A percentile compares a stretch with the other conserved stretches of the same genome.
Conservation (phyloP, 345 rosid species). For the Schrenkiella parvula region DNA sequence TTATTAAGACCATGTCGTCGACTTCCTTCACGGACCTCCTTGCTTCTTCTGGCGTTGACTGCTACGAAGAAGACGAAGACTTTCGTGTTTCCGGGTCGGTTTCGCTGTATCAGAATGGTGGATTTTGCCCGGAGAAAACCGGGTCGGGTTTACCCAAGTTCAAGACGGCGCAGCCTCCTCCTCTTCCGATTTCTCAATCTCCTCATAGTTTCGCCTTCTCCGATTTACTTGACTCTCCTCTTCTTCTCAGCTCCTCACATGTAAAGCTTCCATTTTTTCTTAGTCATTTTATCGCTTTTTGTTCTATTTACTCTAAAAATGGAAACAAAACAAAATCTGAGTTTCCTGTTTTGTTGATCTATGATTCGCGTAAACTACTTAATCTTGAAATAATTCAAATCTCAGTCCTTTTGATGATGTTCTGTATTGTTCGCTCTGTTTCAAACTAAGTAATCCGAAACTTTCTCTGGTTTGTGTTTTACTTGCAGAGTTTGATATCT, state of each 20-base stretch:
- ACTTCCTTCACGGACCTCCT: slow-evolving; percentile 60
- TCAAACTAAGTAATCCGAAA: not conserved
- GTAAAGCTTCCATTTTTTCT: slow-evolving; percentile 50
- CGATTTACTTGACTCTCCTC: slow-evolving; percentile 80
- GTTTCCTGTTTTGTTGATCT: not conserved
- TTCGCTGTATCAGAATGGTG: slow-evolving; percentile 22
- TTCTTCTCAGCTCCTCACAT: slow-evolving; percentile 56
- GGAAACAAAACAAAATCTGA: not conserved
- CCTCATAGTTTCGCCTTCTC: slow-evolving; percentile 70
- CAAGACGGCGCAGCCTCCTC: slow-evolving; percentile 75
- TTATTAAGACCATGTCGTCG: slow-evolving; percentile 19
- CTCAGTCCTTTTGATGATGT: not conserved
- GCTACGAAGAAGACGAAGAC: slow-evolving; percentile 28
- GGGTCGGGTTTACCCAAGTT: slow-evolving; percentile 87
- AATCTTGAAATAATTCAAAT: not conserved
- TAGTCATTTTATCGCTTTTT: not conserved
- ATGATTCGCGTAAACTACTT: not conserved
- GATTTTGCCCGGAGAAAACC: slow-evolving; percentile 38
- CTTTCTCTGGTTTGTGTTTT: slow-evolving; percentile 23
- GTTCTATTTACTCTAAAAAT: not conserved
- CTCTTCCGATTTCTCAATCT: slow-evolving; percentile 78
- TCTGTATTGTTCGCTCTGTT: not conserved
- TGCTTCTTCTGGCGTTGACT: slow-evolving; percentile 37
- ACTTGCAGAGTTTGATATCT: slow-evolving; percentile 71
- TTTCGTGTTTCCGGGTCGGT: slow-evolving; percentile 41